Evolutionary conservation across 1,284 basidiomycete genomes (phyloP).

Genomic region (Sporisorium sorghi): DNA sequence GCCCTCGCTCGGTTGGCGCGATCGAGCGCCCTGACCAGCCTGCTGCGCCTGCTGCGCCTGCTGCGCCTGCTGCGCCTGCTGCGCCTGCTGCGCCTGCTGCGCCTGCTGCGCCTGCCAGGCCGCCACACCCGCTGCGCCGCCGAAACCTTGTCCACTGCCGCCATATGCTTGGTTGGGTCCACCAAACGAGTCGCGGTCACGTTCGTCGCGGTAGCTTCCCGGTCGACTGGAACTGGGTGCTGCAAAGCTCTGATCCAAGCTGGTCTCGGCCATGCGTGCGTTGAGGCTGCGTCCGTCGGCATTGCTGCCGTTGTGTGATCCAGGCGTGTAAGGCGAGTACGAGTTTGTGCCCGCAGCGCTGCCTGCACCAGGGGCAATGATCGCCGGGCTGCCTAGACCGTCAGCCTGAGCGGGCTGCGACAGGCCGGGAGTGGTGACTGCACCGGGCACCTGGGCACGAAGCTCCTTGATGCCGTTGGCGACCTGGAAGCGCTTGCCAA

Average conservation of each 20-base stretch:
- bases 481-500: slow-evolving; percentile 93
- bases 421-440: slow-evolving; percentile 17
- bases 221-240: slow-evolving; percentile 39
- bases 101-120: slow-evolving; percentile 57
- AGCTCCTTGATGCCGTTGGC: slow-evolving; percentile 94
- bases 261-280: slow-evolving; percentile 41
- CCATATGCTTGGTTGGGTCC: slow-evolving; percentile 15
- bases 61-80: slow-evolving; percentile 42
- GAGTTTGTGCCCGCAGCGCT: slow-evolving; percentile 26
- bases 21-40: slow-evolving; percentile 35
- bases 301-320: slow-evolving; percentile 44
- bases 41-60: slow-evolving; percentile 55
- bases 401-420: slow-evolving; percentile 21
- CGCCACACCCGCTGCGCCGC: slow-evolving; percentile 40
- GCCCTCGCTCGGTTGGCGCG: slow-evolving; percentile 34
- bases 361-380: slow-evolving; percentile 27
- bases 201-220: slow-evolving; percentile 33
- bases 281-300: slow-evolving; percentile 45
- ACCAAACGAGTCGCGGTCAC: slow-evolving; percentile 30
- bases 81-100: slow-evolving; percentile 54
- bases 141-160: slow-evolving; percentile 24
- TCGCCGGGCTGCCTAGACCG: slow-evolving; percentile 42
- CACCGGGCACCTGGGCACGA: slow-evolving; percentile 64
- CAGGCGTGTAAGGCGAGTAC: slow-evolving; percentile 33
- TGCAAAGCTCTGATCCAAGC: slow-evolving; percentile 38